phyloP scores from a whole-genome alignment of 352 stramenopile species.

The Phytophthora podocarpi region DNA sequence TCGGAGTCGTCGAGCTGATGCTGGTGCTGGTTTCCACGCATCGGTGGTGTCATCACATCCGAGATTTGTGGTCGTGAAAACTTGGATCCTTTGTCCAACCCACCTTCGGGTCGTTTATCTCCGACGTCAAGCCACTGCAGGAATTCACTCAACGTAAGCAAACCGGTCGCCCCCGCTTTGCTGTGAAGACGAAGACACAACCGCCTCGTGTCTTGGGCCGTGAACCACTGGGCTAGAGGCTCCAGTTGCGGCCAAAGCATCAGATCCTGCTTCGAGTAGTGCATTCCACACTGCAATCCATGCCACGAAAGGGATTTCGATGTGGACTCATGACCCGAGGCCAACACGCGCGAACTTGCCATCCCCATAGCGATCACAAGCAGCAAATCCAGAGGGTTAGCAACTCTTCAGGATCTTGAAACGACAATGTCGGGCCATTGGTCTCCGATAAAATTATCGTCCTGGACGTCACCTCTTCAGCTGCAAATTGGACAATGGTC shows the following conservation, averaged over 20 bases:
- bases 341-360: constrained; percentile 21
- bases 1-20: neutral
- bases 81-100: constrained; percentile 8
- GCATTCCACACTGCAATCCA: constrained; percentile 47
- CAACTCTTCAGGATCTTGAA: constrained; percentile 28
- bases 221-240: constrained; percentile 71
- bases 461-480: neutral
- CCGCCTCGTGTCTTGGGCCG: constrained; percentile 45
- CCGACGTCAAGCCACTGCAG: constrained; percentile 46
- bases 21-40: constrained; percentile 14
- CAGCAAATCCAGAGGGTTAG: no score
- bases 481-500: constrained; percentile 6
- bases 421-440: constrained; percentile 20
- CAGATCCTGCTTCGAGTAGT: constrained; percentile 59
- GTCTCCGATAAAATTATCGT: constrained; percentile 33
- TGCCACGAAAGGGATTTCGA: constrained; percentile 11
- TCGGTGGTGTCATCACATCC: constrained; percentile 56
- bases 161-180: constrained; percentile 28
- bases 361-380: constrained; percentile 29
- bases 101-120: neutral
- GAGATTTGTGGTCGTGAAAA: constrained; percentile 11
- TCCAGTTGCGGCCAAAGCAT: constrained; percentile 65
- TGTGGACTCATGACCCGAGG: neutral
- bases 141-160: constrained; percentile 56
- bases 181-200: constrained; percentile 40